Base-by-base conservation (phyloP, 805 yeast species). In the Candida vaughaniae region DNA sequence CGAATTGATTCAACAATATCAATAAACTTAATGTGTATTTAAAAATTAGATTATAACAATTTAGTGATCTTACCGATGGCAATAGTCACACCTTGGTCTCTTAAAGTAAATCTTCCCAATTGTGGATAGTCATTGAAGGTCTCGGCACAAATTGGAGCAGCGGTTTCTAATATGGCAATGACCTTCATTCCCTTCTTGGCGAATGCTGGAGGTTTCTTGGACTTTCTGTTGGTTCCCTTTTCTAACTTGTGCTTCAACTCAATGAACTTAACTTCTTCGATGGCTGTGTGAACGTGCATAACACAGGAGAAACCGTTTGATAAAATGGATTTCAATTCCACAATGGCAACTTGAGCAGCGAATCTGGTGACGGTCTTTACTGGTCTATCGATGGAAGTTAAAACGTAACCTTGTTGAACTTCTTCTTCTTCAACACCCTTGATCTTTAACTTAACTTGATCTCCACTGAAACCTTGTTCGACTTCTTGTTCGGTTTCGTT, bases 121-220 rank as follows among this genome's bases (percentile, higher is more conserved):
- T 93, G 98, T 50, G 91, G 97, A 60, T 90, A 87, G 58, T 87
- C 95, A 51, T 74, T 81, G 62, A 84, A 93, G 31, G 95, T 82
- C 71, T 93, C 99, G 35, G 91, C 82, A 72, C 98, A 93, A 25
- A 93, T 86, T 16, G 96, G 91, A 51, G 80, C 89, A 31, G 80
- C 71, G 12, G 89, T 73, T 69, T 90, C 96, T 55, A 93, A 72
- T 29, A 84, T 78, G 22, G 97, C 99, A 61, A 93, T 90, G 52
- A 93, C 79, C 80, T 88, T 91, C 98, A 91, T 91, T 56, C 99
- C 99, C 77, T 87, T 86, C 69, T 91, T 93, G 47, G 98, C 99
- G 64, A 89, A 93, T 35, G 97, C 95, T 43, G 99, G 99, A 22
- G 99, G 86, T 64, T 86, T 89, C 77, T 89, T 93, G 43, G 96